Evolutionary conservation across 495 filamentous ascomycete genomes (phyloP).

Genomic region (Trichocladium antarcticum): DNA sequence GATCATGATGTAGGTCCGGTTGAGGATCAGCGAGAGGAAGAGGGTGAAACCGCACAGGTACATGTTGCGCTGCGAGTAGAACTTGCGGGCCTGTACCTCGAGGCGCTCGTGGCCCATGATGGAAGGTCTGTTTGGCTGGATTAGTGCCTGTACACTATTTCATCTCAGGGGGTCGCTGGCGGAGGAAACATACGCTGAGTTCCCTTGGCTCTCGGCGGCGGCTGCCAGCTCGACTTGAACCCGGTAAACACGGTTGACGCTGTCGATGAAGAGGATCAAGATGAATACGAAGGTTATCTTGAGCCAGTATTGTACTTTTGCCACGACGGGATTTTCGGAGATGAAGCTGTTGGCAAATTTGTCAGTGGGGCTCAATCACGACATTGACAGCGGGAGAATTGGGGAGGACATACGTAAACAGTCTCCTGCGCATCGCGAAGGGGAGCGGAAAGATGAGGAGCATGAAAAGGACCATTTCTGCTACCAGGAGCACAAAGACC

Average conservation of each 20-base stretch:
- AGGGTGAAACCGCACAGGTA: conserved; percentile 99
- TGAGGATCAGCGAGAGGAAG: conserved; percentile 96
- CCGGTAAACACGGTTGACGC: conserved; percentile 95
- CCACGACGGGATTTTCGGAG: conserved; percentile 63
- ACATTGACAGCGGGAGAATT: background rate
- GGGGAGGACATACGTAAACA: conserved; percentile 60
- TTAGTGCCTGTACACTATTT: conserved; percentile 15
- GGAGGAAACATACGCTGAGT: conserved; percentile 20
- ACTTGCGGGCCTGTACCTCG: conserved; percentile 98
- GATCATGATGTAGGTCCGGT: conserved; percentile 97
- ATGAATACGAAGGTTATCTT: conserved; percentile 99
- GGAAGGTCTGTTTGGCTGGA: conserved; percentile 37
- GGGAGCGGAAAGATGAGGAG: conserved; percentile 85
- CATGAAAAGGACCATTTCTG: conserved; percentile 90
- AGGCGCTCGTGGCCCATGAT: conserved; percentile 83
- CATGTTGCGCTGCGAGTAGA: conserved; percentile 99
- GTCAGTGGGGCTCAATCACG: background rate
- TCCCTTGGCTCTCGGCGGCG: conserved; percentile 37
- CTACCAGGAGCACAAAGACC: conserved; percentile 87
- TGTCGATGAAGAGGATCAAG: conserved; percentile 93
- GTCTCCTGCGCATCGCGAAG: conserved; percentile 71
- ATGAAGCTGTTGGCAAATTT: conserved; percentile 41
- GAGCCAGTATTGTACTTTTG: conserved; percentile 42
- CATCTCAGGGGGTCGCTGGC: background rate
- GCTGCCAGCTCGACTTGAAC: conserved; percentile 78